Evolutionary conservation across 1,284 basidiomycete species (phyloP).

Genomic region (Sporisorium sorghi): DNA sequence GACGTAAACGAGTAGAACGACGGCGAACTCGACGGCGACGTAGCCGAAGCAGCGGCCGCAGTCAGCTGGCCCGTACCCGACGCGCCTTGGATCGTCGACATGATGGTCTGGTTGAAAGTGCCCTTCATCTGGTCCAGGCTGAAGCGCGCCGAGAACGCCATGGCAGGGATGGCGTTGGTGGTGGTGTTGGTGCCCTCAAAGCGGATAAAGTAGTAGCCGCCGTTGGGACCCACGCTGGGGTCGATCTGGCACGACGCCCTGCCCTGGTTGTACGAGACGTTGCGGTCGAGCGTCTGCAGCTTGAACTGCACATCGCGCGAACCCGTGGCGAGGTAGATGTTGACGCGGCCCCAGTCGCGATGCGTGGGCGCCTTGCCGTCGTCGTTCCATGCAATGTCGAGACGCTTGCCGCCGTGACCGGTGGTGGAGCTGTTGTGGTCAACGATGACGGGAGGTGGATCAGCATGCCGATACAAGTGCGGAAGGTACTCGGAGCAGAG

Average conservation of each 20-base stretch:
- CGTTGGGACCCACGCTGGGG: slow-evolving; percentile 47
- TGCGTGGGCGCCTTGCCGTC: slow-evolving; percentile 52
- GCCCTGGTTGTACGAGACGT: slow-evolving; percentile 32
- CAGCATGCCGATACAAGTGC: too few relatives aligned
- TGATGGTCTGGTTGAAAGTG: slow-evolving; percentile 59
- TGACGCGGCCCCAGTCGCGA: slow-evolving; percentile 56
- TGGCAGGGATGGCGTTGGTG: slow-evolving; percentile 42
- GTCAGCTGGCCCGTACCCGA: slow-evolving; percentile 30
- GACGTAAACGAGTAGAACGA: slow-evolving; percentile 65
- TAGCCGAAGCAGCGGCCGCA: slow-evolving; percentile 17
- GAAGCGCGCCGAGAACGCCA: slow-evolving; percentile 66
- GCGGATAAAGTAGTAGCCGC: slow-evolving; percentile 64
- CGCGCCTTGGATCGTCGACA: slow-evolving; percentile 23
- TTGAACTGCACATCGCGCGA: slow-evolving; percentile 60
- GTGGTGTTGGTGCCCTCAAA: slow-evolving; percentile 56
- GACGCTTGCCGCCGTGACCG: slow-evolving; percentile 42
- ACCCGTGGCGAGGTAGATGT: slow-evolving; percentile 63
- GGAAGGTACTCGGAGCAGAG: too few relatives aligned
- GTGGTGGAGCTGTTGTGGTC: slow-evolving; percentile 47
- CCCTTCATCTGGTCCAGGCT: slow-evolving; percentile 53
- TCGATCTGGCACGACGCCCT: slow-evolving; percentile 45
- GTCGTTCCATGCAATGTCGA: slow-evolving; percentile 59
- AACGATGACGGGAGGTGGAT: too few relatives aligned
- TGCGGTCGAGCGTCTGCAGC: slow-evolving; percentile 54
- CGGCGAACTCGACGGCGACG: slow-evolving; percentile 17